phyloP scores from a whole-genome alignment of 192 early-diverging fungal species.

The Obelidium mucronatum region DNA sequence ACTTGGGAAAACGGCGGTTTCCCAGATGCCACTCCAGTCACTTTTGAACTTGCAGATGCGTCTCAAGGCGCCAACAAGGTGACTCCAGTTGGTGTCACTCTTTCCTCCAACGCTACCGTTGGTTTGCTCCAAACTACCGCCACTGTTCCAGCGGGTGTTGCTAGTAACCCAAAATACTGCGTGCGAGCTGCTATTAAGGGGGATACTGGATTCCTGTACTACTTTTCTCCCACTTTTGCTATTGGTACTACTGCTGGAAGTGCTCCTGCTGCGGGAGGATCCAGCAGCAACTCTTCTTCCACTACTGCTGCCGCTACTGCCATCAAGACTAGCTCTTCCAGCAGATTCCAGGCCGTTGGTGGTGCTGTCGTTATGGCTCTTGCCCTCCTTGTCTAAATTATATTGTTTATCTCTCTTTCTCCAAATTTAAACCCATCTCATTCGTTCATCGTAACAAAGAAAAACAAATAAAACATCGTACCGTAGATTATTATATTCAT shows the following conservation, averaged over 20 bases:
- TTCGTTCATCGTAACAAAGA: too few species aligned
- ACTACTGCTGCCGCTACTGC: too few species aligned
- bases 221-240: conserved; percentile 7
- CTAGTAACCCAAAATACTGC: conserved; percentile 1
- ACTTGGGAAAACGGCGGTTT: conserved; percentile 12
- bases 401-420: too few species aligned
- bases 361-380: too few species aligned
- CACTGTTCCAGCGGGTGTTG: conserved; percentile 8
- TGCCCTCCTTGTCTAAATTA: too few species aligned
- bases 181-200: neutral
- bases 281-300: too few species aligned
- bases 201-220: neutral
- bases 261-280: too few species aligned
- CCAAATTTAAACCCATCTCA: too few species aligned
- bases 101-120: neutral
- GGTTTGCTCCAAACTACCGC: neutral
- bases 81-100: neutral
- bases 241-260: neutral
- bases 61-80: conserved; percentile 5
- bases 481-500: too few species aligned
- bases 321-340: too few species aligned
- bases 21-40: neutral
- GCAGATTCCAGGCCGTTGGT: too few species aligned
- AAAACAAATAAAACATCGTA: too few species aligned
- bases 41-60: conserved; percentile 17